phyloP scores from a whole-genome alignment of 106 monocot species.

The Dendrobium officinale region DNA sequence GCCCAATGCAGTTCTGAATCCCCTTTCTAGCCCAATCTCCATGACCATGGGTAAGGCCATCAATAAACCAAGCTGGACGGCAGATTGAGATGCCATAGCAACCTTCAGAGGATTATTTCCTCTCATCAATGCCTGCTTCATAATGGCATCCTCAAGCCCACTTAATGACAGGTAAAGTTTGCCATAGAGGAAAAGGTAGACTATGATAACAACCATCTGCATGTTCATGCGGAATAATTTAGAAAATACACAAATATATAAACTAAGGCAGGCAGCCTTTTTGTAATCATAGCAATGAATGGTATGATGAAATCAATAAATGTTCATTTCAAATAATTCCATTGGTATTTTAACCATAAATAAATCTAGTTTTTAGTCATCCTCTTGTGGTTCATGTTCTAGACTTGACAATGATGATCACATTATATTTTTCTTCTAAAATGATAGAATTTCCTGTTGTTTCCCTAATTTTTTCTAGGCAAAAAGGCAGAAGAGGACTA shows the following conservation, averaged over 20 bases:
- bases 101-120: conserved; percentile 78
- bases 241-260: neutral
- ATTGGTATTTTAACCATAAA: too few relatives aligned
- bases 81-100: conserved; percentile 93
- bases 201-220: conserved; percentile 84
- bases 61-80: conserved; percentile 80
- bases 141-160: conserved; percentile 76
- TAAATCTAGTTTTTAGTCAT: too few relatives aligned
- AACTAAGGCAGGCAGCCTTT: neutral
- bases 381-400: too few relatives aligned
- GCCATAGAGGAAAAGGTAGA: conserved; percentile 86
- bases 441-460: too few relatives aligned
- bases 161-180: conserved; percentile 78
- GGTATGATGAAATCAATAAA: too few relatives aligned
- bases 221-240: neutral
- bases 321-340: too few relatives aligned
- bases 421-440: too few relatives aligned
- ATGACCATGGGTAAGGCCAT: conserved; percentile 97
- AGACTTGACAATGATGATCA: too few relatives aligned
- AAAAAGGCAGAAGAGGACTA: neutral
- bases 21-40: conserved; percentile 96
- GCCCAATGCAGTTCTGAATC: conserved; percentile 81
- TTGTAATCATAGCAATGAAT: neutral
- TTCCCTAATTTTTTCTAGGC: too few relatives aligned
- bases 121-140: conserved; percentile 68